Percentiles rank a stretch among this genome's conserved stretches.
Evolutionary conservation across 2,329 filamentous ascomycete species (phyloP).

Genomic region (Tolypocladium cylindrosporum): DNA sequence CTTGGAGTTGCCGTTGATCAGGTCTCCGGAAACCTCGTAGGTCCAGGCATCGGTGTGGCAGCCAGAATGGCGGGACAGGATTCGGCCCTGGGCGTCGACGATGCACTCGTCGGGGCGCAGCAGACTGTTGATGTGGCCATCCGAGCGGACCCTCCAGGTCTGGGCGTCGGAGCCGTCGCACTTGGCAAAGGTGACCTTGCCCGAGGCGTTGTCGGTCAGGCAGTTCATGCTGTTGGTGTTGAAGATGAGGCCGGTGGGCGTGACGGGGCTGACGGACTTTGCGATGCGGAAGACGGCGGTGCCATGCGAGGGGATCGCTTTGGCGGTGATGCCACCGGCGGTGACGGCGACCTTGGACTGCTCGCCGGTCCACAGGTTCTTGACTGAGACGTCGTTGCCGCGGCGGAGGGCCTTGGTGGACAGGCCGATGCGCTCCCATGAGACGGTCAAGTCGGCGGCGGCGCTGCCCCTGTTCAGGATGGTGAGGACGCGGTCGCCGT

Average conservation of each 20-base stretch:
- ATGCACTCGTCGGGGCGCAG: conserved; percentile 22
- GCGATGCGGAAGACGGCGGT: conserved; percentile 32
- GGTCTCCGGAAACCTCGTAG: conserved; percentile 32
- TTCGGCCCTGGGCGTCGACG: conserved; percentile 10
- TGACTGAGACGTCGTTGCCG: conserved; percentile 18
- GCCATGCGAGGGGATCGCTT: conserved; percentile 24
- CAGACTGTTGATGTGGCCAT: conserved; percentile 27
- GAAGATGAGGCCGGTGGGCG: conserved; percentile 38
- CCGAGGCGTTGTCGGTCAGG: conserved; percentile 21
- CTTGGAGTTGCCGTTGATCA: conserved; percentile 21
- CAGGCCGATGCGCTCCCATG: conserved; percentile 26
- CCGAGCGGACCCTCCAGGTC: conserved; percentile 26
- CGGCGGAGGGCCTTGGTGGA: conserved; percentile 13
- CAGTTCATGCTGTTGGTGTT: conserved; percentile 35
- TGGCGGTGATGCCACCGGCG: conserved; percentile 10
- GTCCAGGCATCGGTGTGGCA: conserved; percentile 27
- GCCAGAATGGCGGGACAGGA: conserved; percentile 6
- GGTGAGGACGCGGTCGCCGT: conserved; percentile 35
- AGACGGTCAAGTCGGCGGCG: conserved; percentile 17
- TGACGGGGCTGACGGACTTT: conserved; percentile 13
- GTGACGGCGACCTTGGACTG: conserved; percentile 10
- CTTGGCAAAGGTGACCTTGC: conserved; percentile 19
- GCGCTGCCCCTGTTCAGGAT: conserved; percentile 31
- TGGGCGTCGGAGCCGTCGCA: conserved; percentile 30
- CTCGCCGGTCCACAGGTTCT: conserved; percentile 32